Evolutionary conservation across 108 stramenopile species (phyloP).

Genomic region (Epithemia pelagica): DNA sequence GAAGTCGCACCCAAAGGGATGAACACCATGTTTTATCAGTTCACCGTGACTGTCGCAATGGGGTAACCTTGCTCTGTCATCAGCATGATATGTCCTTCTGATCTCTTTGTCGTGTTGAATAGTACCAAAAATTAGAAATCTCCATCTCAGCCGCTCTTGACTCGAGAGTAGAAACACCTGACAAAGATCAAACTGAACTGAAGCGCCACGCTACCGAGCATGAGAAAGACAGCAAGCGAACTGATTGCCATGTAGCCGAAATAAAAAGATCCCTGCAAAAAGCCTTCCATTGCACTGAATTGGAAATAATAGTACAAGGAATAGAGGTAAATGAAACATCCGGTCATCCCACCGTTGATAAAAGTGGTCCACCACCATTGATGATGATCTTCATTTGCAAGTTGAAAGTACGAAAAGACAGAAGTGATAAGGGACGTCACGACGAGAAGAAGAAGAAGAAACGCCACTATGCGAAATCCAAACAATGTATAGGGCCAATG

Average conservation of each 20-base stretch:
- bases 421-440: conserved; percentile 93
- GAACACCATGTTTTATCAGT: too few species aligned
- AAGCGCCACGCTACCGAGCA: conserved; percentile 94
- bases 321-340: conserved; percentile 92
- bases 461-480: conserved; percentile 93
- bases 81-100: too few species aligned
- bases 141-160: conserved; percentile 94
- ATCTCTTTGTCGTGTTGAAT: too few species aligned
- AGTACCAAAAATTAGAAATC: background rate
- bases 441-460: conserved; percentile 85
- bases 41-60: too few species aligned
- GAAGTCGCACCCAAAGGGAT: too few species aligned
- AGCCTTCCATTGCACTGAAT: conserved; percentile 89
- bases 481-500: conserved; percentile 98
- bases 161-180: conserved; percentile 89
- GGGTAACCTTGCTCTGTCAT: too few species aligned
- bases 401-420: conserved; percentile 95
- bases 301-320: conserved; percentile 95
- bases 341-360: conserved; percentile 94
- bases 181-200: conserved; percentile 89
- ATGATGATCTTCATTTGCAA: conserved; percentile 93
- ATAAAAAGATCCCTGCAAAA: conserved; percentile 91
- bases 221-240: conserved; percentile 92
- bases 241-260: conserved; percentile 98
- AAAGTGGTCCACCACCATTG: conserved; percentile 98